Base-by-base conservation (phyloP, 257 asterid species). In the Lycium barbarum region DNA sequence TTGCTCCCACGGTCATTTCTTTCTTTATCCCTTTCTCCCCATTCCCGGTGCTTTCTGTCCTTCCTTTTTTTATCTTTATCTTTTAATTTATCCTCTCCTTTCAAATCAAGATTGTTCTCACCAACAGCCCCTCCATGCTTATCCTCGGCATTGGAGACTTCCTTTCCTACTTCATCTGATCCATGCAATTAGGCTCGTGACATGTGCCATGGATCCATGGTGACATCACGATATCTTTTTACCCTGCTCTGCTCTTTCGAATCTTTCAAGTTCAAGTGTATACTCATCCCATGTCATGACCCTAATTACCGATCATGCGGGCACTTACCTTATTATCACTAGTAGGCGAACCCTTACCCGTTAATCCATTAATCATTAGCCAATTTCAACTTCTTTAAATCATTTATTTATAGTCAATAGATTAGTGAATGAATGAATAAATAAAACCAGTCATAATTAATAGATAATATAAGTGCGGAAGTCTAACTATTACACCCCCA, bases 21-120 rank as follows among this genome's bases (percentile, higher is more conserved):
- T 72, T 95, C 98, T 92, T 91, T 95, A 83, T 95, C 98, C 89
- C 91, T 90, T 86, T 94, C 98, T 58, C 93, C 98, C 97, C 94
- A 92, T 66, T 95, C 99, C 88, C 97, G 90, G 53, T 91, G 97
- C 87, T 93, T 95, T 84, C 89, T 91, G 84, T 95, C 99, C 90
- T 94, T 95, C 92, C 95, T 91, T 88, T 93, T 94, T 84, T 95
- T n/a, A n/a, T n/a, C n/a, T n/a, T n/a, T n/a, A n/a, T n/a, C n/a
- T n/a, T n/a, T n/a, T n/a, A n/a, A n/a, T n/a, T n/a, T n/a, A n/a
- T n/a, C 97, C 65, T 93, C 98, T 72, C 90, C 98, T 90, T 89
- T 94, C 84, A 88, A 43, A 82, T 94, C 98, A 79, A 91, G 91
- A 87, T 90, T 94, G 89, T 91, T 95, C 87, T 93, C 97, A 66